These are phyloP conservation scores for Adansonia rubrostipa DNA, from an alignment of 441 rosid genomes.

Conservation along the genomic window DNA sequence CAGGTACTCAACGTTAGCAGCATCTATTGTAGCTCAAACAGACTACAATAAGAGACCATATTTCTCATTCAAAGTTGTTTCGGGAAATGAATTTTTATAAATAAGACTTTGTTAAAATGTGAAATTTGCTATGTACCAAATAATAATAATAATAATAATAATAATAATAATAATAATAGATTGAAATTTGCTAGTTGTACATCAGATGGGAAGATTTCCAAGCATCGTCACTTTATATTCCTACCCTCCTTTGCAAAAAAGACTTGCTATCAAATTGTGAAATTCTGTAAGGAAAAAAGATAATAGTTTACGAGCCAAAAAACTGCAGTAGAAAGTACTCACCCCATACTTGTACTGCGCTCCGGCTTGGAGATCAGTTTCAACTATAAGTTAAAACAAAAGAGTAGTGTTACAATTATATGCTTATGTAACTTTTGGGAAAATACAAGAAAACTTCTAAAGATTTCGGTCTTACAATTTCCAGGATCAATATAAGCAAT, in stretches of 20 bases:
- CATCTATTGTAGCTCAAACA: not conserved
- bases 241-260: not conserved
- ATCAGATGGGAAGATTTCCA: not conserved
- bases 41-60: not conserved
- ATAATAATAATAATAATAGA: not conserved
- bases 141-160: too few relatives aligned
- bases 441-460: slow-evolving; percentile 4
- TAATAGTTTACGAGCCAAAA: not conserved
- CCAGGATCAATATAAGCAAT: slow-evolving; percentile 98
- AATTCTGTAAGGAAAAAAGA: not conserved
- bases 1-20: not conserved
- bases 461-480: slow-evolving; percentile 64
- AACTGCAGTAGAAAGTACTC: slow-evolving; percentile 20
- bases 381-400: slow-evolving; percentile 60
- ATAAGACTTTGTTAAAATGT: not conserved
- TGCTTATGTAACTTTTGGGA: slow-evolving; percentile 12
- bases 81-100: not conserved
- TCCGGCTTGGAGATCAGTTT: slow-evolving; percentile 94
- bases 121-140: not conserved
- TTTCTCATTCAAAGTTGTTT: not conserved
- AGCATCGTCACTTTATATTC: not conserved
- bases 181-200: not conserved
- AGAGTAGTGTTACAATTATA: slow-evolving; percentile 12
- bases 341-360: slow-evolving; percentile 89
- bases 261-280: not conserved